phyloP scores from a whole-genome alignment of 2,329 filamentous ascomycete genomes.

The Paraconiothyrium sp. region DNA sequence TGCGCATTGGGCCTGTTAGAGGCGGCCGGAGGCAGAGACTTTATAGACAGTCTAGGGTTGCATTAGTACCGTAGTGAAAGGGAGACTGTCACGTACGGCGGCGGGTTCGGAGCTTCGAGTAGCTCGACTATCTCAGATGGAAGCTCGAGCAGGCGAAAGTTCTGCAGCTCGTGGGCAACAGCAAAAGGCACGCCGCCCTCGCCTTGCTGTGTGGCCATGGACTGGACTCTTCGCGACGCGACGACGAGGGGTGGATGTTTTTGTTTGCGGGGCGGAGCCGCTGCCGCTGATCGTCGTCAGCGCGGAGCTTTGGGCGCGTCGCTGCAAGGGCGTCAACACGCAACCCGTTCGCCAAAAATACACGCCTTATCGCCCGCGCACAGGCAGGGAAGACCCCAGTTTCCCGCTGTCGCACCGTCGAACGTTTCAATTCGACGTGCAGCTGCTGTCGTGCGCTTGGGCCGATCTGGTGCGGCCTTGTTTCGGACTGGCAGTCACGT shows the following conservation, averaged over 20 bases:
- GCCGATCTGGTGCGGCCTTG: slow-evolving; percentile 30
- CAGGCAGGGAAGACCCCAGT: slow-evolving; percentile 26
- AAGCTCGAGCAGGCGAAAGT: slow-evolving; percentile 69
- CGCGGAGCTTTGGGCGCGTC: slow-evolving; percentile 8
- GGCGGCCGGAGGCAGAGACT: slow-evolving; percentile 40
- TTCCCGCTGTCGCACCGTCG: slow-evolving; percentile 32
- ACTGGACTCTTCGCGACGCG: slow-evolving; percentile 17
- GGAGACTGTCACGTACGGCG: slow-evolving; percentile 49
- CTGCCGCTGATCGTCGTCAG: slow-evolving; percentile 25
- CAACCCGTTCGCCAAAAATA: slow-evolving; percentile 30
- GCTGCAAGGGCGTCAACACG: slow-evolving; percentile 25
- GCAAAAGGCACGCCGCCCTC: slow-evolving; percentile 54
- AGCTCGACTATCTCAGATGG: slow-evolving; percentile 65
- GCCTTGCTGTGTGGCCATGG: slow-evolving; percentile 57
- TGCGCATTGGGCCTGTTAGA: slow-evolving; percentile 33
- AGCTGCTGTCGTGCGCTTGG: slow-evolving; percentile 32
- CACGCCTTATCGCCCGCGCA: slow-evolving; percentile 21
- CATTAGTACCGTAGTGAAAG: slow-evolving; percentile 32
- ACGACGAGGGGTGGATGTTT: slow-evolving; percentile 16
- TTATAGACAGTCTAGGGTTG: slow-evolving; percentile 47
- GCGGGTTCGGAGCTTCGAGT: slow-evolving; percentile 59
- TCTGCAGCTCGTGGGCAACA: slow-evolving; percentile 58
- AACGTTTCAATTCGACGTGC: slow-evolving; percentile 38
- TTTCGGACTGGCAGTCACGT: slow-evolving; percentile 17
- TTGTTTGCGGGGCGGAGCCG: slow-evolving; percentile 29